Conservation (phyloP, 2,329 filamentous ascomycete genomes). For the Aspergillus aculeatus region DNA sequence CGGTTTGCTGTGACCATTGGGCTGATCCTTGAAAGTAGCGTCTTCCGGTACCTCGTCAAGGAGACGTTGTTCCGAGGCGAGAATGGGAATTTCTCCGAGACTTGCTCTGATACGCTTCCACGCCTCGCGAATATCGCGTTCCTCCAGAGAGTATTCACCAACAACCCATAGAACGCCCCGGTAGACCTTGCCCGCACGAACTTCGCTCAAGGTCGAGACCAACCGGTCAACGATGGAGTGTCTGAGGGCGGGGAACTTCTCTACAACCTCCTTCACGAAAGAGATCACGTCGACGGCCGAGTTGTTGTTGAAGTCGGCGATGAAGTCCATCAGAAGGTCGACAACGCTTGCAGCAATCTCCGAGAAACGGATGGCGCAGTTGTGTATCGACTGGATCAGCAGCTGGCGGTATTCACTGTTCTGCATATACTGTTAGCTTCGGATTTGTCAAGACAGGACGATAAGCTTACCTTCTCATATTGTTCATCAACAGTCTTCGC, state of each 20-base stretch:
- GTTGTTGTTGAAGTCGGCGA: conserved; percentile 95
- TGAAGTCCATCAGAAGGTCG: conserved; percentile 97
- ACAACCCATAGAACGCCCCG: conserved; percentile 96
- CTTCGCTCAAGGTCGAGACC: conserved; percentile 86
- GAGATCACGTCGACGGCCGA: conserved; percentile 97
- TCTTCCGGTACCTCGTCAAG: conserved; percentile 77
- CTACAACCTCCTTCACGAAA: conserved; percentile 98
- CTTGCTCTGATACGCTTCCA: conserved; percentile 96
- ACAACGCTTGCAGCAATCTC: conserved; percentile 97
- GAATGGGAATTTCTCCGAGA: conserved; percentile 92
- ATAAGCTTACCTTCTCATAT: conserved; percentile 72
- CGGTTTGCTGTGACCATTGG: conserved; percentile 76
- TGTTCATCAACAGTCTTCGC: conserved; percentile 97
- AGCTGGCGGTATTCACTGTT: conserved; percentile 92
- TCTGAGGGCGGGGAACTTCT: conserved; percentile 91
- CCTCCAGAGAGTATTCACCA: conserved; percentile 92
- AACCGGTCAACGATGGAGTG: conserved; percentile 83
- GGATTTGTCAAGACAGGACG: not conserved
- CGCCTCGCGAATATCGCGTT: conserved; percentile 89
- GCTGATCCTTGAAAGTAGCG: conserved; percentile 64
- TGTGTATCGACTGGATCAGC: conserved; percentile 94
- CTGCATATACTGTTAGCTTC: conserved; percentile 37
- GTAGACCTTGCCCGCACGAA: conserved; percentile 95
- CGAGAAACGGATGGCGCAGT: conserved; percentile 98
- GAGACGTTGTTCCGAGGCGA: conserved; percentile 89